Evolutionary conservation across 2,329 filamentous ascomycete species (phyloP), one percentile per base, ranked within the genome.

Genomic region (Colletotrichum lupini): DNA sequence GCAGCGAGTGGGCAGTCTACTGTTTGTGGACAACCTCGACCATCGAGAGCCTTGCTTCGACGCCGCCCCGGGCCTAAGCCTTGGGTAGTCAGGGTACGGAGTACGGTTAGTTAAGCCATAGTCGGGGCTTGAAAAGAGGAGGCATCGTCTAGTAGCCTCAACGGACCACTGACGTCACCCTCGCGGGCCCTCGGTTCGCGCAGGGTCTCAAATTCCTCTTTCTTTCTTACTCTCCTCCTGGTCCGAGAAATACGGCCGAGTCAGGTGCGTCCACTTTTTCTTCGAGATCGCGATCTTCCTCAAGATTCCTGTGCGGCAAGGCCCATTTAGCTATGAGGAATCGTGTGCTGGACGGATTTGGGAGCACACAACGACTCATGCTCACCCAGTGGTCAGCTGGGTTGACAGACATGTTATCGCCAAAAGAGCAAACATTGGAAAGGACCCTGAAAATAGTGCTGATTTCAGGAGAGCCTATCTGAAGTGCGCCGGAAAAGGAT

Each of bases 101-200:
- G 32, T 28, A 46, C 37, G 42, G 42, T n/a, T 35, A 56, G 30
- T 30, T 72, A 22, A 56, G 53, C 53, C 14, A 24, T 16, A 35
- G 59, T 59, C 65, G 58, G 70, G 35, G 52, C 22, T 59, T 65
- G 37, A 19, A 42, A 42, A 42, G 37, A 42, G 19, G 62, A 58
- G 56, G n/a, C 42, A 62, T 49, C 42, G 59, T 69, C 42, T n/a
- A 49, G n/a, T 32, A 60, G 59, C 52, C 59, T 52, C 53, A 59
- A 55, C 55, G 46, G 46, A 46, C 24, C 35, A 66, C 60, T 71
- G 71, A 73, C 71, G 71, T 73, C 71, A 73, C 61, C 9, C 5
- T 16, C 61, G 67, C 35, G 61, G 71, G 42, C 67, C 59, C 61
- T 57, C 22, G 46, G 71, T 49, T 71, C 37, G 71, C 60, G 67